Conservation (phyloP, 805 yeast species). For the Candida maltosa region DNA sequence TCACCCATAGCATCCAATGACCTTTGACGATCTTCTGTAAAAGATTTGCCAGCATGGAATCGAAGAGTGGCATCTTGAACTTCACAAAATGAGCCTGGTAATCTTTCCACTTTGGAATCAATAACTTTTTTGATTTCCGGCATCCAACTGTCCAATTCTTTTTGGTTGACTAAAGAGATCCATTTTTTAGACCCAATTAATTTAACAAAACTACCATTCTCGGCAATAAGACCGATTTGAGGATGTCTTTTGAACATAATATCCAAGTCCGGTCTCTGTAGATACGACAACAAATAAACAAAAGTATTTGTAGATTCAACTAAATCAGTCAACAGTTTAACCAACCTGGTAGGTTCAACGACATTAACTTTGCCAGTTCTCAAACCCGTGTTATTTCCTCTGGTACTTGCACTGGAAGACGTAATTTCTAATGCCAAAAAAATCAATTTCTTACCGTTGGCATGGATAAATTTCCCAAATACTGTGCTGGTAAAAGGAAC, state of each 20-base stretch:
- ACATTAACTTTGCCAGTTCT: conserved; percentile 11
- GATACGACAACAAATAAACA: conserved; percentile 69
- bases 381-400: background rate
- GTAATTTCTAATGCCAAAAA: conserved; percentile 37
- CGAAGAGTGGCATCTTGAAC: conserved; percentile 73
- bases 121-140: conserved; percentile 53
- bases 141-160: conserved; percentile 52
- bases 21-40: conserved; percentile 59
- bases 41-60: conserved; percentile 70
- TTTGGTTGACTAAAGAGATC: conserved; percentile 58
- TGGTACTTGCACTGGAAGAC: conserved; percentile 17
- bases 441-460: conserved; percentile 42
- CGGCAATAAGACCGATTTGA: conserved; percentile 81
- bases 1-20: conserved; percentile 74
- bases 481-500: conserved; percentile 28
- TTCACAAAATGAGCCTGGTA: conserved; percentile 74
- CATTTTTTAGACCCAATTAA: conserved; percentile 50
- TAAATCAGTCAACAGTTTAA: conserved; percentile 57
- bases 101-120: conserved; percentile 63
- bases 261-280: conserved; percentile 62
- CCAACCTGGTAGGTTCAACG: conserved; percentile 61
- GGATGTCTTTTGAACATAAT: conserved; percentile 65
- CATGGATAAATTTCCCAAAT: conserved; percentile 19
- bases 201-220: conserved; percentile 80
- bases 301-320: conserved; percentile 54